Evolutionary conservation across 192 early-diverging fungal genomes (phyloP), one percentile per base, ranked within the genome.

Genomic region (Coemansia sp.): DNA sequence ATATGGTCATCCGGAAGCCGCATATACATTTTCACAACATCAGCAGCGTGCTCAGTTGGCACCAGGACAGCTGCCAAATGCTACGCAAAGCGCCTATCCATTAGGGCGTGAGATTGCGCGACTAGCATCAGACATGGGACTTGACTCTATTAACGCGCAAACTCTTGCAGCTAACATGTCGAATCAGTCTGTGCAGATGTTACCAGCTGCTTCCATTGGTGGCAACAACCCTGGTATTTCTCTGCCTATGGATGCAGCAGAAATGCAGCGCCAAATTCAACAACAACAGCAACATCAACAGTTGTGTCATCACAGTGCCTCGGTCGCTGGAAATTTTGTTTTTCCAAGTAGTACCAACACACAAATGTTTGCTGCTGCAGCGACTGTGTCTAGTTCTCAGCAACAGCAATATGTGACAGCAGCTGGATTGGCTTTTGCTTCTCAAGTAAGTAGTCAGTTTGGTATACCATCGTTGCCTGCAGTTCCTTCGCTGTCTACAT

Each of bases 41-140:
- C 69, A 66, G 27, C 57, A 64, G 19, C 56, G 54, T 8, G 29
- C 25, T 14, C 61, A 54, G 17, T 32, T 54, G 60, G 20, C 60
- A 11, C 31, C 59, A 32, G 42, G 60, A 21, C 33, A 31, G 53
- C 22, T 25, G 36, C 22, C 65, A 22, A 42, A 54, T n/a, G 50
- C 55, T 24, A 46, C 31, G 11, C 57, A 57, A 29, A 68, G 56
- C 23, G 23, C 51, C 3, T 72, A 67, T 33, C 20, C 33, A 0
- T 39, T 80, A 53, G 64, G 67, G 17, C 51, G 61, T 5, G 58
- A 65, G 3, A 71, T 80, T 59, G 78, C 63, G 0, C 68, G 66
- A 3, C 55, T 80, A 22, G 72, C 72, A 9, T 75, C 78, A 2
- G 68, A 68, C 66, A 80, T 80, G 68, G 72, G 72, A 2, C 50